These are phyloP conservation scores for Lolium perenne DNA, from an alignment of 176 grass and related monocot species.

Conservation along the genomic window DNA sequence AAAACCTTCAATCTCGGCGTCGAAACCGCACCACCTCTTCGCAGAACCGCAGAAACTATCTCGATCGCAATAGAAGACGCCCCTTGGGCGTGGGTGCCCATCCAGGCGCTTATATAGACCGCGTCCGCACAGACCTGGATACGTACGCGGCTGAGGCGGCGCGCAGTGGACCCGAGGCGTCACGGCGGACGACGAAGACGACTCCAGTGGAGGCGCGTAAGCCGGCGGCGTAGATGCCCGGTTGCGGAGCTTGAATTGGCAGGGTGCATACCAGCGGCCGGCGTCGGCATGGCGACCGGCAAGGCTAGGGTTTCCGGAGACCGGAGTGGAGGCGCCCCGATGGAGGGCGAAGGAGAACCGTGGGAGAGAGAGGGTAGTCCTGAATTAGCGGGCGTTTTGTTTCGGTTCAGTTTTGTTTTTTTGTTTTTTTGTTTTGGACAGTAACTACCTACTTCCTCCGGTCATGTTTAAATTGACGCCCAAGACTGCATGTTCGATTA, in stretches of 20 bases:
- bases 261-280: not conserved
- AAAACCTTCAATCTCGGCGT: not conserved
- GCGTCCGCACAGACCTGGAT: not conserved
- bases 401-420: not conserved
- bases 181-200: not conserved
- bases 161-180: not conserved
- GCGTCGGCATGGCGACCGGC: not conserved
- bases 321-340: not conserved
- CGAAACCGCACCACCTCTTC: not conserved
- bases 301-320: not conserved
- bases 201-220: not conserved
- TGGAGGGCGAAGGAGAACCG: not conserved
- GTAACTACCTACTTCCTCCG: no score
- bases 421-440: no score
- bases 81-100: not conserved
- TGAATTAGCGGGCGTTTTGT: not conserved
- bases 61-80: not conserved
- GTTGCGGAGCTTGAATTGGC: not conserved
- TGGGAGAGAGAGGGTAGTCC: not conserved
- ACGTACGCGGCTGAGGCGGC: not conserved
- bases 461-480: no score
- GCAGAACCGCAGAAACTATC: not conserved
- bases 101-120: conserved; percentile 3
- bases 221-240: not conserved
- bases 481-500: no score